phyloP scores from a whole-genome alignment of 2,329 filamentous ascomycete species.

The Sclerotinia glacialis region DNA sequence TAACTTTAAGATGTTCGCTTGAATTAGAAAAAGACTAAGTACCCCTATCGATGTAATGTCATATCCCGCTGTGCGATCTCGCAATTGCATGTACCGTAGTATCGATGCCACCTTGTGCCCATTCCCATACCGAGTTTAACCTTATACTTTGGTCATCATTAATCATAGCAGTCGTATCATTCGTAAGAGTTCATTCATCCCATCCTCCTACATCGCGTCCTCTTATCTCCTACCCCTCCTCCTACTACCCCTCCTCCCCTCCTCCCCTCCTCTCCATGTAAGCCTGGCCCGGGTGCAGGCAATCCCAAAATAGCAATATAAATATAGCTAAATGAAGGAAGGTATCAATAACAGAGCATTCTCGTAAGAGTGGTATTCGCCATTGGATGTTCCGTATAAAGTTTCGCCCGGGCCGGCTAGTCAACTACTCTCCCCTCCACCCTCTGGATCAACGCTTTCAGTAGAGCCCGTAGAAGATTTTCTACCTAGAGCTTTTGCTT shows the following conservation, averaged over 20 bases:
- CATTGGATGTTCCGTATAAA: conserved; percentile 19
- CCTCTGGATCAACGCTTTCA: conserved; percentile 18
- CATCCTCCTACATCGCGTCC: too few relatives aligned
- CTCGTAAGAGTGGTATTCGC: conserved; percentile 18
- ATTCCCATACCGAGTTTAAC: conserved; percentile 10
- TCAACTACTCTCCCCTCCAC: conserved; percentile 9
- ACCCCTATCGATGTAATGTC: background rate
- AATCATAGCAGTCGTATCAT: conserved; percentile 8
- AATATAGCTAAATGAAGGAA: conserved; percentile 19
- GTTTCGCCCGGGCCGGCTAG: conserved; percentile 21
- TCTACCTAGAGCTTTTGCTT: conserved; percentile 50
- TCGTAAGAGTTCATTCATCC: background rate
- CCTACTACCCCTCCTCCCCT: background rate
- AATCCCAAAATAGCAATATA: conserved; percentile 7
- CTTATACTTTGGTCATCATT: background rate
- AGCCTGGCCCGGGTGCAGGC: conserved; percentile 3
- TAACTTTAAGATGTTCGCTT: background rate
- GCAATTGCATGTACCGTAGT: conserved; percentile 5
- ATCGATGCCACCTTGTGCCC: background rate
- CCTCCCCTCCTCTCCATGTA: background rate
- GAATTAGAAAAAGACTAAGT: conserved; percentile 9
- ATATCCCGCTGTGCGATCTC: conserved; percentile 5
- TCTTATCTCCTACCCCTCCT: too few relatives aligned
- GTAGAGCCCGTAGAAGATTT: conserved; percentile 31
- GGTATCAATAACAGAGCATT: conserved; percentile 23